These are phyloP conservation scores for Nannizzia gypsea DNA, from an alignment of 2,329 filamentous ascomycete species.

Conservation along the genomic window DNA sequence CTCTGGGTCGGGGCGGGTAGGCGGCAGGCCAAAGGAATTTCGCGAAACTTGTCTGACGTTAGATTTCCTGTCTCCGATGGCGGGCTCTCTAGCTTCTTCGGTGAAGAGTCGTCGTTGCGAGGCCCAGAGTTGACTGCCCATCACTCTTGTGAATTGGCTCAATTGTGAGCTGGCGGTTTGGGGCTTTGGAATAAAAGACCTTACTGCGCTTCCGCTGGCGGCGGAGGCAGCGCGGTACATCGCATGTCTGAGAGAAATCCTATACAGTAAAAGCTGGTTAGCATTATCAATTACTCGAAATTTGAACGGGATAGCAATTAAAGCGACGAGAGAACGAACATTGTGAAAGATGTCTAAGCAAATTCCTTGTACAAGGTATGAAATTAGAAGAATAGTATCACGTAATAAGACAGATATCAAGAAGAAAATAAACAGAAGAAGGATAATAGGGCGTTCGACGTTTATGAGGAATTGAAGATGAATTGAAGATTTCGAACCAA, in stretches of 20 bases:
- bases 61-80: background rate
- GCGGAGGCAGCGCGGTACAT: constrained; percentile 11
- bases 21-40: background rate
- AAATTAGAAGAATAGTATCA: background rate
- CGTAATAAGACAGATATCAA: background rate
- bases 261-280: background rate
- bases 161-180: background rate
- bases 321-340: background rate
- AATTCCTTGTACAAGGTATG: background rate
- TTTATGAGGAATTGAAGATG: background rate
- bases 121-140: background rate
- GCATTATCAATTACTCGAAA: background rate
- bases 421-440: background rate
- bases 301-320: background rate
- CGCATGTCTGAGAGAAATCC: constrained; percentile 13
- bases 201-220: background rate
- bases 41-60: background rate
- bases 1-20: background rate
- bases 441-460: background rate
- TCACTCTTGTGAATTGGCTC: background rate
- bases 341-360: constrained; percentile 5
- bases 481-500: background rate
- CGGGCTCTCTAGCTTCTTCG: background rate
- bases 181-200: constrained; percentile 6
- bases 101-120: constrained; percentile 4